Evolutionary conservation across 345 rosid genomes (phyloP).

Genomic region (Raphanus raphanistrum): DNA sequence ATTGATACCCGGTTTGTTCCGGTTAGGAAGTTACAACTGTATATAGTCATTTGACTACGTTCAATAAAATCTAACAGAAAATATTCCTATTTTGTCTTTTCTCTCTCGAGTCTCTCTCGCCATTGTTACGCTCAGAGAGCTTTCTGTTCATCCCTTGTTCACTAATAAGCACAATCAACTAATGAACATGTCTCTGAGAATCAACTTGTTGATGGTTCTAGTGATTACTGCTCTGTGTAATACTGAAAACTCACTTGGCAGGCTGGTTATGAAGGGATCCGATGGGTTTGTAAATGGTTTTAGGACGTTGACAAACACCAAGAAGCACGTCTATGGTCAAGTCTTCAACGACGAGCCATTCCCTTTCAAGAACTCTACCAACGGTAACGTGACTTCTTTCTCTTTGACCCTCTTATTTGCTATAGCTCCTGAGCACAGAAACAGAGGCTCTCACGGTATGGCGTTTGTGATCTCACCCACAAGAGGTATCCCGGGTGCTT

Average conservation of each 20-base stretch:
- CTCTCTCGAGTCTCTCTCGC: too few relatives aligned
- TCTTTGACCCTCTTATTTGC: slow-evolving; percentile 75
- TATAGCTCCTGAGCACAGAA: slow-evolving; percentile 48
- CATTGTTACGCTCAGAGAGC: too few relatives aligned
- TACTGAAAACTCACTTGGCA: neutral
- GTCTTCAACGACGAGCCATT: slow-evolving; percentile 54
- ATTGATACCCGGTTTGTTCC: too few relatives aligned
- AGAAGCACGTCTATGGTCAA: slow-evolving; percentile 56
- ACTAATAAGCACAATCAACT: too few relatives aligned
- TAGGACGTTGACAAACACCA: slow-evolving; percentile 49
- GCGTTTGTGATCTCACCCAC: slow-evolving; percentile 66
- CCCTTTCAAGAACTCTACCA: slow-evolving; percentile 44
- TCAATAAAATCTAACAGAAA: too few relatives aligned
- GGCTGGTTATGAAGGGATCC: neutral
- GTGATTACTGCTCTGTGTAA: neutral
- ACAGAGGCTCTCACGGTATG: slow-evolving; percentile 76
- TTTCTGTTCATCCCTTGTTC: too few relatives aligned
- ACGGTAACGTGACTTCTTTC: slow-evolving; percentile 51
- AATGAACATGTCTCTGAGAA: slow-evolving; percentile 11
- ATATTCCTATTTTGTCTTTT: too few relatives aligned
- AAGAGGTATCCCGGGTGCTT: slow-evolving; percentile 42
- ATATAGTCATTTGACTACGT: too few relatives aligned
- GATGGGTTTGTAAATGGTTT: slow-evolving; percentile 31
- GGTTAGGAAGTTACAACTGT: too few relatives aligned
- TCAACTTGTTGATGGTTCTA: neutral